Evolutionary conservation across 352 stramenopile species (phyloP), one percentile per base, ranked within the genome.

Genomic region (Globisporangium iwayamae): DNA sequence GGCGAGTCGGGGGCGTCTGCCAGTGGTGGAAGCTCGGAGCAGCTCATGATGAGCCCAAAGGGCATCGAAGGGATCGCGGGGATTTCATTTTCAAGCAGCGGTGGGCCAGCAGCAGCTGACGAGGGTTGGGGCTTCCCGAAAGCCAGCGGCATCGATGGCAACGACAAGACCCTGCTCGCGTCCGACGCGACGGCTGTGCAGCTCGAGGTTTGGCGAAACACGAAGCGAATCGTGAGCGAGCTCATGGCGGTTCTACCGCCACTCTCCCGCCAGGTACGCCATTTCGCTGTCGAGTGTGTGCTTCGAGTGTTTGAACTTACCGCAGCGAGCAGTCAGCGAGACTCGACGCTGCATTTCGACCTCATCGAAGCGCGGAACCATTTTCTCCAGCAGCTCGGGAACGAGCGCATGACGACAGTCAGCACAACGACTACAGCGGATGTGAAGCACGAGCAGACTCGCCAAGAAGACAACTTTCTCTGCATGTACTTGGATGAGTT

Each of bases 401-500:
- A 39, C 4, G n/a, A 46, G 2, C 52, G 52, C 32, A 11, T 58
- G 18, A 8, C 22, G n/a, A 41, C 45, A 0, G 41, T 14, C 28
- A 30, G 11, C 3, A 28, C 53, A 7, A n/a, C 30, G n/a, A 9
- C 4, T 22, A n/a, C 22, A 46, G 22, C 45, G 6, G 51, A 38
- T 4, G 20, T 34, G 20, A 60, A 32, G 5, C 32, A 48, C 20
- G 20, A 62, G 69, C 7, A 62, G 68, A 16, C 43, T 43, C 32
- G 38, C 32, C 38, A 46, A 30, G 52, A 65, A 3, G 70, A 68
- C 22, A 91, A 96, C 60, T 96, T 90, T 63, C 55, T 96, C 16
- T 89, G 83, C 56, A 90, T 96, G 83, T 96, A 94, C 67, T 38
- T 96, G 62, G 87, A 96, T 51, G 87, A 96, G 75, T 90, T 96